Conservation (phyloP, 2,329 filamentous ascomycete species). For the Falciphora oryzae region DNA sequence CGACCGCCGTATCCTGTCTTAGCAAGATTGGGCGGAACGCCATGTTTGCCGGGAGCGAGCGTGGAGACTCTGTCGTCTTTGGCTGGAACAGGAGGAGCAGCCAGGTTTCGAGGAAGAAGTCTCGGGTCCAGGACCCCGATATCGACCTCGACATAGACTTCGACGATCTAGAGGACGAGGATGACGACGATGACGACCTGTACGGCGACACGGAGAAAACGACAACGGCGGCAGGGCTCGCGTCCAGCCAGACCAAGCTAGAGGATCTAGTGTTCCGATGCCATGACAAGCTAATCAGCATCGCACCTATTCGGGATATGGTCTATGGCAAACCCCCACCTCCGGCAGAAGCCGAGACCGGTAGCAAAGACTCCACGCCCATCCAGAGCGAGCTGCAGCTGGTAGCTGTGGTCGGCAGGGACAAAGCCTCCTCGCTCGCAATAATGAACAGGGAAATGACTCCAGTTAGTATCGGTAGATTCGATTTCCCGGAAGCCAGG, state of each 20-base stretch:
- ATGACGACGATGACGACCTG: slow-evolving; percentile 56
- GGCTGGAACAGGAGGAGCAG: slow-evolving; percentile 68
- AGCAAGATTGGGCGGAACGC: slow-evolving; percentile 60
- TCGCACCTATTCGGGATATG: slow-evolving; percentile 74
- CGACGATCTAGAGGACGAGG: slow-evolving; percentile 42
- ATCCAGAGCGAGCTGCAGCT: slow-evolving; percentile 54
- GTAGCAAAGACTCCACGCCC: slow-evolving; percentile 31
- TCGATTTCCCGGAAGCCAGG: slow-evolving; percentile 66
- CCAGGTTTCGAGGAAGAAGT: slow-evolving; percentile 56
- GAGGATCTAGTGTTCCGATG: slow-evolving; percentile 68
- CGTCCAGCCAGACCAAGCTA: slow-evolving; percentile 39
- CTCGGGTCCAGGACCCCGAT: slow-evolving; percentile 52
- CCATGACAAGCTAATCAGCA: slow-evolving; percentile 70
- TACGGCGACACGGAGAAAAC: slow-evolving; percentile 51
- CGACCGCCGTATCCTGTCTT: slow-evolving; percentile 61
- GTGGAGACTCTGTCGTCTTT: slow-evolving; percentile 72
- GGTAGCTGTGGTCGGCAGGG: slow-evolving; percentile 56
- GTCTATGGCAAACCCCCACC: slow-evolving; percentile 56
- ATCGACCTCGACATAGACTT: slow-evolving; percentile 44
- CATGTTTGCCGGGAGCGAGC: slow-evolving; percentile 82
- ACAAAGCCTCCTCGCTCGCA: slow-evolving; percentile 63
- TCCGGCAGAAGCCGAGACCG: slow-evolving; percentile 37
- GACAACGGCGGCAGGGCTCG: slow-evolving; percentile 26
- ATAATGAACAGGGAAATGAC: slow-evolving; percentile 74
- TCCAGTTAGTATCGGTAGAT: slow-evolving; percentile 62